These are phyloP conservation scores for Zanthoxylum bungeanum DNA, from an alignment of 345 rosid genomes.

Conservation along the genomic window DNA sequence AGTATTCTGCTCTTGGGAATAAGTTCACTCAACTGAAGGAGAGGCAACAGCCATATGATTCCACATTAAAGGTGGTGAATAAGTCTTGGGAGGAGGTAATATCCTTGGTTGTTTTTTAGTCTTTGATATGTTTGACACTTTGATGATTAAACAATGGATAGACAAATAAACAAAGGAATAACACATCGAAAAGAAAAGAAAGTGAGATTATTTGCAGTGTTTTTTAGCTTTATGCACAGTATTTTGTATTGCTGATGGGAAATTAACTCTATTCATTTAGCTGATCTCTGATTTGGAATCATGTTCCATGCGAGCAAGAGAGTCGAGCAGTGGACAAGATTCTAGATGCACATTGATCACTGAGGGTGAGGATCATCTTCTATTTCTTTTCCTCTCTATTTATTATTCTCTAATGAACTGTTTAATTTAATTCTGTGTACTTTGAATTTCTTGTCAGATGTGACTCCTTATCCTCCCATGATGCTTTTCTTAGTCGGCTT, in stretches of 20 bases:
- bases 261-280: slow-evolving; percentile 41
- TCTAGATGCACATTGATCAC: slow-evolving; percentile 21
- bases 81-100: slow-evolving; percentile 77
- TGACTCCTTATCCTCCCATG: slow-evolving; percentile 38
- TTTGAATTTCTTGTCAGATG: slow-evolving; percentile 43
- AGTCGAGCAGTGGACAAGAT: slow-evolving; percentile 35
- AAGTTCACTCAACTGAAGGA: slow-evolving; percentile 50
- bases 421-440: slow-evolving; percentile 4
- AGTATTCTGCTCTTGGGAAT: slow-evolving; percentile 60
- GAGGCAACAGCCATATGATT: slow-evolving; percentile 52
- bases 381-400: neutral
- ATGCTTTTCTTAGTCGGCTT: slow-evolving; percentile 68
- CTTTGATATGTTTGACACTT: neutral
- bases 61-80: slow-evolving; percentile 55
- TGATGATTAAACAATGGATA: neutral
- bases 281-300: slow-evolving; percentile 60
- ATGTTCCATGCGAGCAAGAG: slow-evolving; percentile 43
- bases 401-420: neutral
- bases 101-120: too few species aligned
- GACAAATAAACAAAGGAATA: too few species aligned
- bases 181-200: neutral
- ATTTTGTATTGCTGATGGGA: slow-evolving; percentile 5
- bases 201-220: neutral
- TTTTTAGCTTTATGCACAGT: slow-evolving; percentile 5
- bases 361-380: slow-evolving; percentile 44